Conservation (phyloP, 768 basidiomycete species). For the Mycena vulgaris region DNA sequence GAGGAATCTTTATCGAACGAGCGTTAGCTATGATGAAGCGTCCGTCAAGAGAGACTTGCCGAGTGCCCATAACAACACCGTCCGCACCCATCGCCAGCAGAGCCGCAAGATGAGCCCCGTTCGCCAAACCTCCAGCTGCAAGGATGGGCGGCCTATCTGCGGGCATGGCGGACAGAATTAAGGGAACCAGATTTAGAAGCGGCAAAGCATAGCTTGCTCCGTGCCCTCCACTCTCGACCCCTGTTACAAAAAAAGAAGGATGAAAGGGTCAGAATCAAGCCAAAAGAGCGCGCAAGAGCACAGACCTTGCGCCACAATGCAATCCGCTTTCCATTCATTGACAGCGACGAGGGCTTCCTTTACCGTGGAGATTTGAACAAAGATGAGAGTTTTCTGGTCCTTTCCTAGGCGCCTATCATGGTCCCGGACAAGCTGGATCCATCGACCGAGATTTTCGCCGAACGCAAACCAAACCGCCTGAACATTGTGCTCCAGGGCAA, state of each 20-base stretch:
- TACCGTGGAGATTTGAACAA: slow-evolving; percentile 75
- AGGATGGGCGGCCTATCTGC: slow-evolving; percentile 67
- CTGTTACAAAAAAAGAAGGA: slow-evolving; percentile 57
- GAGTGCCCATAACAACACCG: slow-evolving; percentile 82
- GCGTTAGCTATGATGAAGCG: too few relatives aligned
- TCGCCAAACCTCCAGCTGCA: slow-evolving; percentile 82
- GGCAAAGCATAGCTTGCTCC: slow-evolving; percentile 71
- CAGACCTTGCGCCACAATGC: slow-evolving; percentile 84
- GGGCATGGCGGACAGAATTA: slow-evolving; percentile 62
- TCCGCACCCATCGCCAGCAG: slow-evolving; percentile 77
- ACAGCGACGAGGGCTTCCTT: slow-evolving; percentile 72
- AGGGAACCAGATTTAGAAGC: slow-evolving; percentile 71
- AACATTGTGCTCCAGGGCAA: slow-evolving; percentile 69
- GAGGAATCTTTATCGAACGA: too few relatives aligned
- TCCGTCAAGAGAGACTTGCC: too few relatives aligned
- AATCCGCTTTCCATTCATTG: slow-evolving; percentile 81
- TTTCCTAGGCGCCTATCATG: slow-evolving; percentile 61
- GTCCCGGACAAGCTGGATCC: slow-evolving; percentile 75
- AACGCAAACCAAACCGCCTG: slow-evolving; percentile 85
- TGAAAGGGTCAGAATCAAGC: slow-evolving; percentile 16
- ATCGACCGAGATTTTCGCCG: slow-evolving; percentile 69
- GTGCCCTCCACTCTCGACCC: slow-evolving; percentile 88
- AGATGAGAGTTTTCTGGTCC: slow-evolving; percentile 66
- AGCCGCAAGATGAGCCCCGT: slow-evolving; percentile 75
- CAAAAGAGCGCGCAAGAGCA: background rate